Base-by-base conservation (phyloP, 1,284 basidiomycete species). In the Hemileia vastatrix region DNA sequence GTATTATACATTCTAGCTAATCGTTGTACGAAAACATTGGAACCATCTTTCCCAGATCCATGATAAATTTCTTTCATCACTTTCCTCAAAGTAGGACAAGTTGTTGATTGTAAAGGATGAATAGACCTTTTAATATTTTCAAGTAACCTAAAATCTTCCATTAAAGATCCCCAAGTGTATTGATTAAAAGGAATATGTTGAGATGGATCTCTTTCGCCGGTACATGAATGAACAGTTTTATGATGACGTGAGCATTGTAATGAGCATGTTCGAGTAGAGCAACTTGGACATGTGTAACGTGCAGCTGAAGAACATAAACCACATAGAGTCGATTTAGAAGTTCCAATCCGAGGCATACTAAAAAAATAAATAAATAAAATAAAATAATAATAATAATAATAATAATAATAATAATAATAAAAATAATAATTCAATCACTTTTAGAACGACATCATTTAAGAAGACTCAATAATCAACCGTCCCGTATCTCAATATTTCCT, bases 261-360 rank as follows among this genome's bases (percentile, higher is more conserved):
- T 24, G 60, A 63, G 32, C 60, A 63, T 2, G 60, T 56, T 5
- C 54, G 53, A 18, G 45, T 40, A 3, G 47, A 43, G 27, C 60
- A 63, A 6, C 33, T 44, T 19, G 60, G 60, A 56, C 60, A 63
- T n/a, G 60, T 63, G 27, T 63, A 63, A 11, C 43, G 50, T n/a
- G 45, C n/a, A n/a, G n/a, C n/a, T n/a, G n/a, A n/a, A n/a, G n/a
- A n/a, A n/a, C n/a, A n/a, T n/a, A n/a, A n/a, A n/a, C n/a, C n/a
- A n/a, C n/a, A n/a, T n/a, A n/a, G n/a, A n/a, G n/a, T n/a, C n/a
- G n/a, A n/a, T n/a, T n/a, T n/a, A n/a, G n/a, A n/a, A n/a, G n/a
- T n/a, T n/a, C n/a, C n/a, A n/a, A n/a, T n/a, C n/a, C n/a, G n/a
- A n/a, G n/a, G n/a, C n/a, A n/a, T n/a, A n/a, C n/a, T n/a, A n/a